These are phyloP conservation scores for Trichoderma pleuroti DNA, from an alignment of 2,329 filamentous ascomycete species.

Conservation along the genomic window DNA sequence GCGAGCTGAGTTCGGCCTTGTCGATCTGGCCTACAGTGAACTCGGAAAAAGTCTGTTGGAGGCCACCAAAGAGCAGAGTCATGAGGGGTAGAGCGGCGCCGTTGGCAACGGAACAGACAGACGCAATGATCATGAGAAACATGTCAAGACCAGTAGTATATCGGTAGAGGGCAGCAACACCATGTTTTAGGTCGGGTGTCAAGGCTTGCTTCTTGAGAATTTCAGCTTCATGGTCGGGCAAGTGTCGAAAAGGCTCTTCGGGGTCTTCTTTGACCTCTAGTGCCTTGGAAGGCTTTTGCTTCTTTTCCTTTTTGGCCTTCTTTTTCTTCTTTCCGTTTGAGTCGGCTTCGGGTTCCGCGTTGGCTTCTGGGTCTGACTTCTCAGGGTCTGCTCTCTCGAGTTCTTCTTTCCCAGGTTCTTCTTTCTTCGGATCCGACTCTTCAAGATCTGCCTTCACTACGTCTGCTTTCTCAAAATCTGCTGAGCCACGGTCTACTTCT, in stretches of 20 bases:
- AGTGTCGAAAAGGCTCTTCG: slow-evolving; percentile 56
- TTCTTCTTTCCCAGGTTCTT: background rate
- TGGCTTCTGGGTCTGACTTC: background rate
- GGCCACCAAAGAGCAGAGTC: slow-evolving; percentile 75
- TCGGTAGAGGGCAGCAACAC: slow-evolving; percentile 63
- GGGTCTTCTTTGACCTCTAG: slow-evolving; percentile 34
- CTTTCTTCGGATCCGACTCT: background rate
- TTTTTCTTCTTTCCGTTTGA: background rate
- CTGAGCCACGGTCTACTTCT: background rate
- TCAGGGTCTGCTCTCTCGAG: background rate
- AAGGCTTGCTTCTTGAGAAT: slow-evolving; percentile 67
- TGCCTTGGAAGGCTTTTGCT: background rate
- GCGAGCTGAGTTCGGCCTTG: slow-evolving; percentile 54
- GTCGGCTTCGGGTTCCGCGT: background rate
- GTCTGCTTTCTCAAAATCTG: background rate
- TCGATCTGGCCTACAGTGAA: slow-evolving; percentile 40
- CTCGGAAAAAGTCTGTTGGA: slow-evolving; percentile 67
- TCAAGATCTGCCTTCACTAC: background rate
- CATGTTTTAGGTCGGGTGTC: slow-evolving; percentile 60
- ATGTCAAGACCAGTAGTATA: slow-evolving; percentile 66
- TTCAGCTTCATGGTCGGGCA: slow-evolving; percentile 62
- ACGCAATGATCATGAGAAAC: slow-evolving; percentile 58
- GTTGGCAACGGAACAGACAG: slow-evolving; percentile 63
- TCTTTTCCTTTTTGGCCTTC: slow-evolving; percentile 14
- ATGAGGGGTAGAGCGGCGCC: slow-evolving; percentile 76